Evolutionary conservation across 2,329 filamentous ascomycete genomes (phyloP), one percentile per base, ranked within the genome.

Genomic region (Tolypocladium endophyticum): DNA sequence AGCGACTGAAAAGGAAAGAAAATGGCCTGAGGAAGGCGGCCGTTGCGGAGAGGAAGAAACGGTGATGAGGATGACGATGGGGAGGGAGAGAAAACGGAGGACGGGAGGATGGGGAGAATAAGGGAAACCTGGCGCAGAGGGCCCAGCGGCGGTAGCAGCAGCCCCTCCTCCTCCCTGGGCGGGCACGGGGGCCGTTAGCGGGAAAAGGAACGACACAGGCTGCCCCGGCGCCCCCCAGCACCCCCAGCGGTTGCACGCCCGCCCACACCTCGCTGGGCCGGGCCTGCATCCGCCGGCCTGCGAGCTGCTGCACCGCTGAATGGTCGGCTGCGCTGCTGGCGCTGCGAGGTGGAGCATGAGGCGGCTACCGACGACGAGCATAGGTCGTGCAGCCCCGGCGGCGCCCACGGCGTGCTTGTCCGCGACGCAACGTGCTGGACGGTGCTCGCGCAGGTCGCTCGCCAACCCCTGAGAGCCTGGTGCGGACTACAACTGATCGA

Each of bases 1-100:
- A 81, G 74, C 73, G 79, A 81, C 78, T 79, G 72, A 57, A 74
- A 79, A 74, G 71, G 72, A 76, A 77, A 73, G 69, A 70, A 75
- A 76, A 73, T 65, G 63, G 64, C 63, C 64, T 64, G 69, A 68
- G 65, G 71, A 70, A 70, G 67, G 66, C 67, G 69, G 66, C 68
- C 69, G 70, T 69, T 68, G 68, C 60, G 65, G 63, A 65, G 65
- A 65, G 64, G 69, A 71, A 73, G 69, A 66, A 67, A 69, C 70
- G 71, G 68, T 66, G 64, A 66, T 66, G 68, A 65, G 71, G 65
- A 68, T 68, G 68, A 68, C 67, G 67, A 66, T 70, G 68, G 69
- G 69, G 69, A 69, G 64, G 63, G 64, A 67, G 65, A 64, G 64
- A 71, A 74, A 73, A 66, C 65, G 69, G 70, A 69, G 66, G 70